Conservation (phyloP, 2,329 filamentous ascomycete species). For the Verticillium nonalfalfae region DNA sequence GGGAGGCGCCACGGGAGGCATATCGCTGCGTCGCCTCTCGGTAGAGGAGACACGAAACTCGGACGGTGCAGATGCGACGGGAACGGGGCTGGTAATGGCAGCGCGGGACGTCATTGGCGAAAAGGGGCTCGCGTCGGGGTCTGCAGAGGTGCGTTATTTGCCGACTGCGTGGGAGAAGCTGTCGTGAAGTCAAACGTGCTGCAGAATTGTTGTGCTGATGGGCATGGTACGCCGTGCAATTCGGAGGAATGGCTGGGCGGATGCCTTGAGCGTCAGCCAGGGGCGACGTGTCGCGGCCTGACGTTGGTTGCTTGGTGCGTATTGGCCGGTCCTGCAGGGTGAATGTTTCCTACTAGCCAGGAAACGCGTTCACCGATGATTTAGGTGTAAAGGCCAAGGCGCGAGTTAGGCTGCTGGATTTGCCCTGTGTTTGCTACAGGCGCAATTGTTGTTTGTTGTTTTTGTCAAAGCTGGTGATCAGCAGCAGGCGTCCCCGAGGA, state of each 20-base stretch:
- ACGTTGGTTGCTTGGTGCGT: neutral
- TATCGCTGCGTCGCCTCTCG: constrained; percentile 52
- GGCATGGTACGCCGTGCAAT: constrained; percentile 52
- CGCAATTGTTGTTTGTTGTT: neutral
- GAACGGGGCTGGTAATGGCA: constrained; percentile 34
- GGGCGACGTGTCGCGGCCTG: neutral
- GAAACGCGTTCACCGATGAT: neutral
- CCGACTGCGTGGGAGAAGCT: constrained; percentile 32
- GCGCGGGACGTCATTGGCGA: constrained; percentile 42
- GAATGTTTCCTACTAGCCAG: neutral
- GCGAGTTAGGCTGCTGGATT: neutral
- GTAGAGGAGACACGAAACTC: constrained; percentile 22
- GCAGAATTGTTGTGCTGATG: constrained; percentile 36
- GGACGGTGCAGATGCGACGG: constrained; percentile 29
- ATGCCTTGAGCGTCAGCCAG: neutral
- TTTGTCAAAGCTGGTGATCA: neutral
- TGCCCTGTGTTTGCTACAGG: neutral
- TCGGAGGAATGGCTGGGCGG: constrained; percentile 43
- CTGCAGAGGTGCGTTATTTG: constrained; percentile 20
- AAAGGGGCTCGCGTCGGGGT: constrained; percentile 10
- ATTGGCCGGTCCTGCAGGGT: neutral
- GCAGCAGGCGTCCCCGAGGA: neutral
- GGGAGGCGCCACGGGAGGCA: constrained; percentile 69
- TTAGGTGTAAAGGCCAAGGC: neutral
- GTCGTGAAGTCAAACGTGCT: constrained; percentile 44